phyloP scores from a whole-genome alignment of 495 filamentous ascomycete genomes.

The Lepraria neglecta region DNA sequence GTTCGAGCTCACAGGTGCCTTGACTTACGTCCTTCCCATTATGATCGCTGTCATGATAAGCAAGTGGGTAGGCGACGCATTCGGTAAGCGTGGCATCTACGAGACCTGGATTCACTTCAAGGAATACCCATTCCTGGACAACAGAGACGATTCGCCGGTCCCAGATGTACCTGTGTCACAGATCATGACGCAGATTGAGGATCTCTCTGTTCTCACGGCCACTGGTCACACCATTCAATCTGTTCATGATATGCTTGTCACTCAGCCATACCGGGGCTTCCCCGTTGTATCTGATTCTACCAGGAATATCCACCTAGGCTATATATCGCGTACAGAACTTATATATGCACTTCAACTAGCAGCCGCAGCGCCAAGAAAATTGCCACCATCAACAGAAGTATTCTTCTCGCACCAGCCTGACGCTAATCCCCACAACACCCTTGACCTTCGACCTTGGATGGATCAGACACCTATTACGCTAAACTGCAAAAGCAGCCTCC shows the following conservation, averaged over 20 bases:
- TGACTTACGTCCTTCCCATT: conserved; percentile 95
- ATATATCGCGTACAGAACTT: conserved; percentile 89
- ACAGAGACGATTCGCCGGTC: conserved; percentile 71
- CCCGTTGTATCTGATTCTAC: conserved; percentile 74
- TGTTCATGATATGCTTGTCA: conserved; percentile 59
- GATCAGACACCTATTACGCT: conserved; percentile 95
- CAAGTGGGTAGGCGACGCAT: conserved; percentile 98
- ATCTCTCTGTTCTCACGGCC: conserved; percentile 80
- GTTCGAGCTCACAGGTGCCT: conserved; percentile 94
- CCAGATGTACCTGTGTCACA: conserved; percentile 78
- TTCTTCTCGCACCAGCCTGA: conserved; percentile 79
- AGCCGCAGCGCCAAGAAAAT: conserved; percentile 42
- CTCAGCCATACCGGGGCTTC: conserved; percentile 81
- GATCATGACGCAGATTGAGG: conserved; percentile 89
- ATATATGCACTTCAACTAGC: conserved; percentile 66
- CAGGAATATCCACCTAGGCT: conserved; percentile 70
- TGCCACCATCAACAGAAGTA: conserved; percentile 67
- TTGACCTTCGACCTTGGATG: conserved; percentile 95
- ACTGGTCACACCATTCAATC: conserved; percentile 77
- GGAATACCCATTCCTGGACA: conserved; percentile 93
- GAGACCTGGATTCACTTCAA: conserved; percentile 96
- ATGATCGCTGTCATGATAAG: conserved; percentile 99
- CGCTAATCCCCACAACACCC: conserved; percentile 66
- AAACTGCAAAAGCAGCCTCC: conserved; percentile 62
- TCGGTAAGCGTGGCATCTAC: conserved; percentile 91